Base-by-base conservation (phyloP, 768 basidiomycete genomes). In the Cystofilobasidium ferigula region DNA sequence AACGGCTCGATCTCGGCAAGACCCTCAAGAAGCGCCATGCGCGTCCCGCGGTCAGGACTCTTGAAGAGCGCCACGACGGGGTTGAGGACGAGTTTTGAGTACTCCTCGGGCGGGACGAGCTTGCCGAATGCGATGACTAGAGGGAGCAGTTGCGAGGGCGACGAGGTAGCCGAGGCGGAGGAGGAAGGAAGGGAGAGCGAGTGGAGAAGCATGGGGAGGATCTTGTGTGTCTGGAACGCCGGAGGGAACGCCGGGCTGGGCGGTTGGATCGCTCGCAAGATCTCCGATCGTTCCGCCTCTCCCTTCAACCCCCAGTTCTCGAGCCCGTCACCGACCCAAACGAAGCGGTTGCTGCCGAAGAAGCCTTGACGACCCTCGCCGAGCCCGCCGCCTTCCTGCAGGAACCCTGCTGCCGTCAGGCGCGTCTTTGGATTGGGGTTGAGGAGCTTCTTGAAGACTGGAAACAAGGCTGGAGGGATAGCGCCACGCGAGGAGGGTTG, bases 11-110 rank as follows among this genome's bases (percentile, higher is more conserved):
- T 97, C 63, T 89, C 86, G 2, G 83, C 78, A 40, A 99, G 77
- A 62, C 85, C 85, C 61, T 98, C 92, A 20, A 98, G 80, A 56
- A 99, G 77, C 7, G 91, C 93, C 87, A 99, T 94, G 35, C 95
- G 82, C 28, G 86, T 89, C 1, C 91, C 92, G 53, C 95, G 83
- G 76, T 99, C 95, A 0, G 92, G 88, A 70, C 86, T 93, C 1
- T 86, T 82, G 71, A 82, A 98, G 42, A 97, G 80, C 74, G 86
- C 89, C 48, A 90, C 81, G 2, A 99, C 79, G 0, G 94, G 90
- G 9, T 81, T 81, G 2, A 93, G 75, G 20, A 97, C 83, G 6
- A 82, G 72, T 42, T 80, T 80, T 2, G 80, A 73, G 72, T 92
- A 94, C 57, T 92, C 72, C 47, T 69, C 68, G 16, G 71, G 70